A percentile compares a stretch with the other conserved stretches of the same genome.
These are phyloP conservation scores for Kockiozyma suomiensis DNA, from an alignment of 805 yeast species.

Conservation along the genomic window DNA sequence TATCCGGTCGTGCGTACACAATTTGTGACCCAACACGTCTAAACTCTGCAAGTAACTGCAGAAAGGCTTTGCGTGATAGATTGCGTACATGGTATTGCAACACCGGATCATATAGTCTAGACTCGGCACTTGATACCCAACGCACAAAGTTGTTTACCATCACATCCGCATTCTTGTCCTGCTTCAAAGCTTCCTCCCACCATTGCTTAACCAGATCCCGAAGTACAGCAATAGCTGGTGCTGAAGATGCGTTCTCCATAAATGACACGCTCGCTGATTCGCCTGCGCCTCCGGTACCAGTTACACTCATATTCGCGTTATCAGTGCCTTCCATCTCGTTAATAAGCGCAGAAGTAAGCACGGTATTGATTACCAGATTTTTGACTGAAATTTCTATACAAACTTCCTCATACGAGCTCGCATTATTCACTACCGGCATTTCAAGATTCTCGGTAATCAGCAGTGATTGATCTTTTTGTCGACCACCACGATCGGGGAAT, in stretches of 20 bases:
- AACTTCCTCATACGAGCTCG: slow-evolving; percentile 79
- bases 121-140: slow-evolving; percentile 81
- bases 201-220: slow-evolving; percentile 77
- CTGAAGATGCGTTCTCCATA: slow-evolving; percentile 81
- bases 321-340: slow-evolving; percentile 89
- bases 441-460: slow-evolving; percentile 57
- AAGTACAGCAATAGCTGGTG: slow-evolving; percentile 69
- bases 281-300: slow-evolving; percentile 36
- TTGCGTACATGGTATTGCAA: slow-evolving; percentile 87
- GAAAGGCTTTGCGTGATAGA: slow-evolving; percentile 75
- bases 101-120: slow-evolving; percentile 73
- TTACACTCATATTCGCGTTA: slow-evolving; percentile 54
- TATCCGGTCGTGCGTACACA: slow-evolving; percentile 78
- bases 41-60: slow-evolving; percentile 80
- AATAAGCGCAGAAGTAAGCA: slow-evolving; percentile 78
- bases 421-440: slow-evolving; percentile 71
- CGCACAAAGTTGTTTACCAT: slow-evolving; percentile 77
- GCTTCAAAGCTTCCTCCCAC: slow-evolving; percentile 88
- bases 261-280: slow-evolving; percentile 45
- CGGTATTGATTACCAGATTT: slow-evolving; percentile 82
- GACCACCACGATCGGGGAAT: slow-evolving; percentile 82
- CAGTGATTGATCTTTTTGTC: slow-evolving; percentile 62
- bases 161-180: slow-evolving; percentile 73
- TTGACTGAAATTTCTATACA: slow-evolving; percentile 75
- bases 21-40: slow-evolving; percentile 75